Conservation (phyloP, 257 asterid species). For the Solanum appendiculatum region DNA sequence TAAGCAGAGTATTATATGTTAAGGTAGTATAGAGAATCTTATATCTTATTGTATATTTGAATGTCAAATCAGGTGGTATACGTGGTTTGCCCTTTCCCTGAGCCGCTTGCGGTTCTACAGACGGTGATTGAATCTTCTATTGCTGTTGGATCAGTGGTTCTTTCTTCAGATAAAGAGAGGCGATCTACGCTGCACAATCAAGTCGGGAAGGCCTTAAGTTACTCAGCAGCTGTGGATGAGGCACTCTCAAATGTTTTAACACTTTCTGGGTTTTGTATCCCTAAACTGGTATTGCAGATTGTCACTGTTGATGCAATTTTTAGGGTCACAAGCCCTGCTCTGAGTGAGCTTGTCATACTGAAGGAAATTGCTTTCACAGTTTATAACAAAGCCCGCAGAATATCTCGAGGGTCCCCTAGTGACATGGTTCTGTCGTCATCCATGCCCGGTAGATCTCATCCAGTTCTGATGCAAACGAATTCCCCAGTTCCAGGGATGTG, state of each 20-base stretch:
- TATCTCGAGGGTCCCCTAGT: constrained; percentile 61
- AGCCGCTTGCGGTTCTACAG: constrained; percentile 90
- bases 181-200: constrained; percentile 85
- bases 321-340: constrained; percentile 85
- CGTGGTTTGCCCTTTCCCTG: constrained; percentile 99
- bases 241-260: constrained; percentile 80
- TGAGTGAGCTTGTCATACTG: constrained; percentile 68
- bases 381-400: constrained; percentile 85
- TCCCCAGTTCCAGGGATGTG: constrained; percentile 81
- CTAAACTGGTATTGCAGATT: constrained; percentile 89
- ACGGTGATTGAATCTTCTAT: constrained; percentile 85
- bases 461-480: constrained; percentile 63
- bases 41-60: neutral
- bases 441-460: constrained; percentile 59
- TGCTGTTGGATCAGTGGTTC: constrained; percentile 80
- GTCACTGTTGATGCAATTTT: constrained; percentile 95
- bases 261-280: constrained; percentile 83
- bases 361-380: constrained; percentile 97
- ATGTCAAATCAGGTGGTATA: constrained; percentile 62
- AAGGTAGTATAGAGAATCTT: neutral
- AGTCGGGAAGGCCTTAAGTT: constrained; percentile 92
- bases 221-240: constrained; percentile 82
- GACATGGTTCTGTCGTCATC: constrained; percentile 47
- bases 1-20: neutral
- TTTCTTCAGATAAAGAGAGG: constrained; percentile 87